A percentile compares a stretch with the other conserved stretches of the same genome.
Conservation (phyloP, 169 alveolate species). For the Plasmodium yoelii region DNA sequence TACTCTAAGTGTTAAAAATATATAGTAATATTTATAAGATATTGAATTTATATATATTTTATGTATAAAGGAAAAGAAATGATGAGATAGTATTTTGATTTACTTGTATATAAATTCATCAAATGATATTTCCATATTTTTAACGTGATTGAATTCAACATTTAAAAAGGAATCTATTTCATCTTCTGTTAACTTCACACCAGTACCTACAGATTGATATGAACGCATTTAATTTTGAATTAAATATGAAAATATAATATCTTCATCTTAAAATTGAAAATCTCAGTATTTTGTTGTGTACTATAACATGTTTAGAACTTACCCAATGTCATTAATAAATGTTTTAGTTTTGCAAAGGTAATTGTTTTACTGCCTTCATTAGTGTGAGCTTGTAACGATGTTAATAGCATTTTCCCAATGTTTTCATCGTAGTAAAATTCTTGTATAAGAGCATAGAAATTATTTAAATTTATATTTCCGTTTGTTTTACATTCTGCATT, state of each 20-base stretch:
- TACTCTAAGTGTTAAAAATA: constrained; percentile 39
- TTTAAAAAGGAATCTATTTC: constrained; percentile 75
- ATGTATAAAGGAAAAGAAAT: constrained; percentile 7
- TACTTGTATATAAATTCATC: constrained; percentile 73
- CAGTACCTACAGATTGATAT: constrained; percentile 41
- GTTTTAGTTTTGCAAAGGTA: constrained; percentile 30
- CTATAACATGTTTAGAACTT: not conserved
- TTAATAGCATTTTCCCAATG: constrained; percentile 46
- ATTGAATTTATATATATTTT: constrained; percentile 21
- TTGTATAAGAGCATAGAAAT: constrained; percentile 67
- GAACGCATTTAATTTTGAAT: not conserved
- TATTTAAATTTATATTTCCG: constrained; percentile 65
- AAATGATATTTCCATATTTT: constrained; percentile 61
- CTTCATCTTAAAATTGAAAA: constrained; percentile 10
- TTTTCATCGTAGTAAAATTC: constrained; percentile 74
- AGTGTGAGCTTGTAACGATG: constrained; percentile 58
- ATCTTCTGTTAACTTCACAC: constrained; percentile 66
- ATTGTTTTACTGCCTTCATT: constrained; percentile 48
- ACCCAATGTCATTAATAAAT: constrained; percentile 70
- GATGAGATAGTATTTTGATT: constrained; percentile 13
- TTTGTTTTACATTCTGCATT: constrained; percentile 58
- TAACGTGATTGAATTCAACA: constrained; percentile 48
- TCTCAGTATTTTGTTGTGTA: not conserved
- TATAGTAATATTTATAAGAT: constrained; percentile 14
- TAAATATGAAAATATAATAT: constrained; percentile 1